Evolutionary conservation across 2,329 filamentous ascomycete genomes (phyloP).

Genomic region (Calonectria crousiana): DNA sequence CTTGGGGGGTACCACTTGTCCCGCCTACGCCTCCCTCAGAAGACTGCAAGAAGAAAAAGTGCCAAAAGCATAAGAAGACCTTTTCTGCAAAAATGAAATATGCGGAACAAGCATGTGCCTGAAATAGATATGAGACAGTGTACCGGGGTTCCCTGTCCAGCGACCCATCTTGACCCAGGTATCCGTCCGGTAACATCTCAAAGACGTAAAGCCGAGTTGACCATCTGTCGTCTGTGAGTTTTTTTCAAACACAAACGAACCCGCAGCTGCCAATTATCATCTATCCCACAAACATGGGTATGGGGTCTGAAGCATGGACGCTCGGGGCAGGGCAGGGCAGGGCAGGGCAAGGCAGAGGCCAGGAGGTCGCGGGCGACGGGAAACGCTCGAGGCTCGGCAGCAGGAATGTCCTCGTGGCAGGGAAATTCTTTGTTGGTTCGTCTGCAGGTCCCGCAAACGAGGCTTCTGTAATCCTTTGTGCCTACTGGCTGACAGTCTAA

Average conservation of each 20-base stretch:
- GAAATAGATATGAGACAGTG: constrained; percentile 21
- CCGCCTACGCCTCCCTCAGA: constrained; percentile 8
- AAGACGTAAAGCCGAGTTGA: background rate
- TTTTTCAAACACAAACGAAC: constrained; percentile 12
- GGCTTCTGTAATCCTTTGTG: background rate
- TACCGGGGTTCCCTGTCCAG: background rate
- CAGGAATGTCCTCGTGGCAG: background rate
- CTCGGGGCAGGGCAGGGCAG: background rate
- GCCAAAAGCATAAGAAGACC: background rate
- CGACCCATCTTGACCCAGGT: background rate
- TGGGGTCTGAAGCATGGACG: background rate
- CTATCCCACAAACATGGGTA: background rate
- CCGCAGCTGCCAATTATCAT: constrained; percentile 15
- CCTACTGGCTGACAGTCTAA: background rate
- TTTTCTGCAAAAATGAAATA: constrained; percentile 22
- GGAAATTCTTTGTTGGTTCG: constrained; percentile 3
- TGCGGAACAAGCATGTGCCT: constrained; percentile 29
- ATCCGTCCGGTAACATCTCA: background rate
- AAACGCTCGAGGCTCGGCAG: constrained; percentile 9
- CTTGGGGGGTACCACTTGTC: background rate
- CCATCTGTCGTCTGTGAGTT: background rate
- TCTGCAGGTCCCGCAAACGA: constrained; percentile 6
- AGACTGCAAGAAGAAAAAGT: constrained; percentile 7
- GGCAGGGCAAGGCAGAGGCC: background rate
- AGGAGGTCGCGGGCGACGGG: constrained; percentile 2